Base-by-base conservation (phyloP, 2,329 filamentous ascomycete species). In the Colletotrichum sp. region DNA sequence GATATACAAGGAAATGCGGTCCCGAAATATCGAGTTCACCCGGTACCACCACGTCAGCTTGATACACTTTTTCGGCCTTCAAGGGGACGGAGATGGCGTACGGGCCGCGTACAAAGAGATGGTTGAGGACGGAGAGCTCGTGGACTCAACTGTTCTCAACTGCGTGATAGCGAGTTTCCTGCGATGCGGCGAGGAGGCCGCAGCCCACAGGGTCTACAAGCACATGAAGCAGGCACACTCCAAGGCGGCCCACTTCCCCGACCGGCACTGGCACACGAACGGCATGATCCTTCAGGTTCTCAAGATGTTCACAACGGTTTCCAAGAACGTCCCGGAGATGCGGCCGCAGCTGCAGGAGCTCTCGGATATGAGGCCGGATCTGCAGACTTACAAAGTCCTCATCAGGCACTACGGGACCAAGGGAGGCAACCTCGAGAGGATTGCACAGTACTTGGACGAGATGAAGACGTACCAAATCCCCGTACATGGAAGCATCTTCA, bases 141-240 rank as follows among this genome's bases (percentile, higher is more conserved):
- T 99, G 71, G 96, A 99, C 83, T 96, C 95, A 0, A 89, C 94
- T 4, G 94, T 96, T 16, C 89, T 99, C 83, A 99, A 99, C 82
- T 95, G 94, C 79, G 92, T 98, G 80, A 95, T 99, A 77, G 89
- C 92, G 0, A 93, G 95, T 3, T 89, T 99, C 24, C 88, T 98
- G 59, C 90, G 92, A 72, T 93, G 93, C 16, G 93, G 94, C 55
- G 96, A 99, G 81, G 91, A 93, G 52, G 86, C 89, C 8, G 93
- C 95, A 1, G 97, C 96, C 4, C 93, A 96, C 79, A 90, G 94
- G 76, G 92, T 98, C 13, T 98, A 98, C 80, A 87, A 92, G 73
- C 92, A 93, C 76, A 99, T 99, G 96, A 96, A 96, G 83, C 85
- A 3, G 32, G 87, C 92, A 32, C 88, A 92, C 73, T 82, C 85